These are phyloP conservation scores for Phaffomyces opuntiae DNA, from an alignment of 805 yeast genomes.

Conservation along the genomic window DNA sequence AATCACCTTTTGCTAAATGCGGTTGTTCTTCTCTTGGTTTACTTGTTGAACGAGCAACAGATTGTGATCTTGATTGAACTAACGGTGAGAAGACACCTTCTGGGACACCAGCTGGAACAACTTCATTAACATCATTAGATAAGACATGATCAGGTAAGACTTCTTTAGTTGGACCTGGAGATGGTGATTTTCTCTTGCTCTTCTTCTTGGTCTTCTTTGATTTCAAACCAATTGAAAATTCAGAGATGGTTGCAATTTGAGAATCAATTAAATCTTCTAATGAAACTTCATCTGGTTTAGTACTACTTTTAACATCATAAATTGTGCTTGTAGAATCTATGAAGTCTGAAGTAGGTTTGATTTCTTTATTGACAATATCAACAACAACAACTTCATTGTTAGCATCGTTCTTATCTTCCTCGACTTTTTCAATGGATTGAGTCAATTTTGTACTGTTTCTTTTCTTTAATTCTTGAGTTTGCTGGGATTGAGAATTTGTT, in stretches of 20 bases:
- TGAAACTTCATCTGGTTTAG: slow-evolving; percentile 13
- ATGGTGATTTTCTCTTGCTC: neutral
- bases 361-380: slow-evolving; percentile 11
- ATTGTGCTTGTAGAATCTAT: slow-evolving; percentile 3
- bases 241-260: slow-evolving; percentile 24
- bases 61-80: slow-evolving; percentile 24
- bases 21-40: slow-evolving; percentile 30
- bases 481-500: neutral
- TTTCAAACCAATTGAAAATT: slow-evolving; percentile 15
- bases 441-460: neutral
- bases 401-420: slow-evolving; percentile 4
- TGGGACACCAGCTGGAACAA: slow-evolving; percentile 39
- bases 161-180: slow-evolving; percentile 1
- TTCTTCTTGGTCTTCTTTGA: slow-evolving; percentile 6
- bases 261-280: slow-evolving; percentile 25
- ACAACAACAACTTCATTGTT: slow-evolving; percentile 20
- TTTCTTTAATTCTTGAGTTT: neutral
- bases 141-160: slow-evolving; percentile 28
- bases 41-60: slow-evolving; percentile 8
- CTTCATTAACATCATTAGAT: slow-evolving; percentile 31
- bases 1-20: slow-evolving; percentile 72
- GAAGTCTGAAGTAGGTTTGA: neutral
- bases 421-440: slow-evolving; percentile 9
- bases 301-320: slow-evolving; percentile 16
- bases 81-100: slow-evolving; percentile 34